These are phyloP conservation scores for Russula vinacea DNA, from an alignment of 768 basidiomycete species.

Conservation along the genomic window DNA sequence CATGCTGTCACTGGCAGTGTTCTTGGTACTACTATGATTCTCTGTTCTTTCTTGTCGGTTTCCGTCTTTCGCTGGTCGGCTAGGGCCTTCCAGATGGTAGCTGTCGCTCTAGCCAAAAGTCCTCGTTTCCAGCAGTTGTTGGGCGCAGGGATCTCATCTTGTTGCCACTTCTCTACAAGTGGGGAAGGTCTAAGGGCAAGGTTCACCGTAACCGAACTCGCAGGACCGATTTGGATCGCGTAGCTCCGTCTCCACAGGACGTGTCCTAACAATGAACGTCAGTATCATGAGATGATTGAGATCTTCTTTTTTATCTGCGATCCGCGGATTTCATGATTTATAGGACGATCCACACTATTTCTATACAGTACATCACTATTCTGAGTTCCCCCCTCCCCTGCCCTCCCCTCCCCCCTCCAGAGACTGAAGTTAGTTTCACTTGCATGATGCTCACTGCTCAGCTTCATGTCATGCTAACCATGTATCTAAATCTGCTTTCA, in stretches of 20 bases:
- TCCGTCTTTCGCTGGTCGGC: neutral
- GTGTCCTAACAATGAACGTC: neutral
- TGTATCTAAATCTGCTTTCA: too few species aligned
- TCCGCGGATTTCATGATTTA: neutral
- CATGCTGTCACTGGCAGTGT: too few species aligned
- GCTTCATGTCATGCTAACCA: too few species aligned
- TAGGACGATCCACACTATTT: neutral
- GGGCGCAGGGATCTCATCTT: neutral
- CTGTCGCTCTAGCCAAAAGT: too few species aligned
- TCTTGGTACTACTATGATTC: too few species aligned
- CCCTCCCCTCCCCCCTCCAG: neutral
- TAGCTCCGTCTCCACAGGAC: too few species aligned
- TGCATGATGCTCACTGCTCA: too few species aligned
- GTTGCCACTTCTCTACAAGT: neutral
- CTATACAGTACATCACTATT: neutral
- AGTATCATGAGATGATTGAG: too few species aligned
- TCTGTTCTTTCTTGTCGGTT: neutral
- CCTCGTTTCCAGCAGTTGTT: neutral
- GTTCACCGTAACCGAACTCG: too few species aligned
- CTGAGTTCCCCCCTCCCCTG: too few species aligned
- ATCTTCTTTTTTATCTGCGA: neutral
- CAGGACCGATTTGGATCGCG: too few species aligned
- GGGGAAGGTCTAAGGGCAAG: too few species aligned
- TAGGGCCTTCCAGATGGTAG: neutral
- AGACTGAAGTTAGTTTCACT: neutral